Conservation (phyloP, 768 basidiomycete species). For the Phanerodontia chrysosporium region DNA sequence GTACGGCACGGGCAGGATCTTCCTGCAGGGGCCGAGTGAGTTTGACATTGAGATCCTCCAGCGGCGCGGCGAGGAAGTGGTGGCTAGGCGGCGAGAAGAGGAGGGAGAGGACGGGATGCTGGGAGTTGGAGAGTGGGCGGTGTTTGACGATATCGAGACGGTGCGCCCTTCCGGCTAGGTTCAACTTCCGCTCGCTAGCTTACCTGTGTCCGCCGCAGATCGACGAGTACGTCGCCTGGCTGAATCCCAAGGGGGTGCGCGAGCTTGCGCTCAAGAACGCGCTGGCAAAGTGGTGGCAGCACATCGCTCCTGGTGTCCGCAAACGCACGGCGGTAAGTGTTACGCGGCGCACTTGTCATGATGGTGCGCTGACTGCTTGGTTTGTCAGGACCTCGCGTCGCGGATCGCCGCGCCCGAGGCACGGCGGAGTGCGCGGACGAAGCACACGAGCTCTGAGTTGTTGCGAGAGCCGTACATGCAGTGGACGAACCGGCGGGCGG, state of each 20-base stretch:
- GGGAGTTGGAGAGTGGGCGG: conserved; percentile 82
- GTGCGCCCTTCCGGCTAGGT: conserved; percentile 40
- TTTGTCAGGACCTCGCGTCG: conserved; percentile 59
- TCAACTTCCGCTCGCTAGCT: not conserved
- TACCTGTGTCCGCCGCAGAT: conserved; percentile 44
- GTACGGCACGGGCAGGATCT: conserved; percentile 87
- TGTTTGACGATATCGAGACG: conserved; percentile 83
- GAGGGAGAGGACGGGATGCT: conserved; percentile 78
- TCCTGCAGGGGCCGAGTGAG: conserved; percentile 88
- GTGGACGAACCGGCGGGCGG: conserved; percentile 81
- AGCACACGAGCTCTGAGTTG: conserved; percentile 54
- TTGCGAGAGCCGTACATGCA: conserved; percentile 81
- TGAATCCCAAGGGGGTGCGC: conserved; percentile 88
- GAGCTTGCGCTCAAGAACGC: conserved; percentile 77
- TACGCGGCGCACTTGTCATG: not conserved
- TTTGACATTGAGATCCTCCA: conserved; percentile 72
- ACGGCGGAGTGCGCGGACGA: conserved; percentile 69
- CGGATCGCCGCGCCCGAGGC: conserved; percentile 74
- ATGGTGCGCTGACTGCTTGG: not conserved
- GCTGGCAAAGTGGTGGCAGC: conserved; percentile 80
- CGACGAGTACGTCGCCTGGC: conserved; percentile 80
- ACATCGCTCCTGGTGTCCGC: conserved; percentile 74
- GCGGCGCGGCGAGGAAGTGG: conserved; percentile 52
- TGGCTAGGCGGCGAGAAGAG: conserved; percentile 62
- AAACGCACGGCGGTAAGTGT: conserved; percentile 67